Conservation (phyloP, 2,329 filamentous ascomycete species). For the Penicillium brevicompactum region DNA sequence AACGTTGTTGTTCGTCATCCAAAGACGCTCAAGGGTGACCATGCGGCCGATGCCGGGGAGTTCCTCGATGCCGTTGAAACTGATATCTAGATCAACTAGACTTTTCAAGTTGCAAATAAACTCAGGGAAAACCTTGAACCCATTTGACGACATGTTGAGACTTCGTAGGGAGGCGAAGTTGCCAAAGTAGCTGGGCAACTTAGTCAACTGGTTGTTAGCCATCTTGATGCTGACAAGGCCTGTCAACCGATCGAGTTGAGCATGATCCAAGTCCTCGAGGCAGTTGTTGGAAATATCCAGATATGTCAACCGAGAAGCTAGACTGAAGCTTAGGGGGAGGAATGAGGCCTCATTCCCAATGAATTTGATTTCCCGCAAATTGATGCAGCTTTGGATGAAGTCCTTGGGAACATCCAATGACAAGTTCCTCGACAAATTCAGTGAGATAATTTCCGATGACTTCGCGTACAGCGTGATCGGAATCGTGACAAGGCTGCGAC, state of each 20-base stretch:
- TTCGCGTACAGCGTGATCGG: constrained; percentile 92
- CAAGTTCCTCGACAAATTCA: constrained; percentile 91
- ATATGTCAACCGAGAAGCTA: constrained; percentile 79
- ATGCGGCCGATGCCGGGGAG: constrained; percentile 81
- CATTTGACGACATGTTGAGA: constrained; percentile 92
- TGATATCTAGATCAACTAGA: constrained; percentile 90
- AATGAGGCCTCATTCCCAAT: constrained; percentile 90
- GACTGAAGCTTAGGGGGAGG: constrained; percentile 78
- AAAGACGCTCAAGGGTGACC: constrained; percentile 79
- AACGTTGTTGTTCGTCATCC: constrained; percentile 93
- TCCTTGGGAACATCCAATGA: constrained; percentile 92
- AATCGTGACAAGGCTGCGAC: constrained; percentile 89
- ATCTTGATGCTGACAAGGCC: constrained; percentile 86
- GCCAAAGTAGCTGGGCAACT: constrained; percentile 79
- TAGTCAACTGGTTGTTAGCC: constrained; percentile 85
- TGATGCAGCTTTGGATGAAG: constrained; percentile 91
- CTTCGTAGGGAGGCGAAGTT: constrained; percentile 77
- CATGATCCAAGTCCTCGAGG: constrained; percentile 82
- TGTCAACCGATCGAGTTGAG: constrained; percentile 73
- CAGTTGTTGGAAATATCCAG: constrained; percentile 95
- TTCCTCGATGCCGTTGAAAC: constrained; percentile 85
- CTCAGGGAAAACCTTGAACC: constrained; percentile 78
- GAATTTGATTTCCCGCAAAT: constrained; percentile 92
- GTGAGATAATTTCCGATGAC: constrained; percentile 86
- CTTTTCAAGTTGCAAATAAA: constrained; percentile 82